Evolutionary conservation across 352 stramenopile genomes (phyloP), one percentile per base, ranked within the genome.

Genomic region (Globisporangium cylindrosporum): DNA sequence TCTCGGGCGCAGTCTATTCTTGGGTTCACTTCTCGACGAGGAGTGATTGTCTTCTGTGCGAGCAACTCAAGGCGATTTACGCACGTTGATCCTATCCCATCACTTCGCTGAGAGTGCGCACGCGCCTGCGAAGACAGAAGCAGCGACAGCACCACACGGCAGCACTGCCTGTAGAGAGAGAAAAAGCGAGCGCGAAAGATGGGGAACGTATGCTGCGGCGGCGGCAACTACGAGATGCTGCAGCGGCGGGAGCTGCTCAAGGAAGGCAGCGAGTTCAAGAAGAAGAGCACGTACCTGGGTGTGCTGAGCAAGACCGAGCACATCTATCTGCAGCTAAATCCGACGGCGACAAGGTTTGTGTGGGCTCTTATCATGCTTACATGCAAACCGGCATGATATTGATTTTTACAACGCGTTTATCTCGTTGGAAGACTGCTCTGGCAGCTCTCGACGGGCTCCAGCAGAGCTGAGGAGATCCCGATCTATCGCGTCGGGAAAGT

Each of bases 221-320:
- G 32, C 32, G 80, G 78, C 24, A 71, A 83, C 72, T 80, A 80
- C 43, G 84, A 92, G 76, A 82, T 84, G 73, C 64, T 83, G 53
- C 77, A 83, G 64, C 81, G 82, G 22, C 84, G 80, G 48, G 79
- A 85, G 62, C 58, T 88, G 57, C 80, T 92, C 0, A 86, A 85
- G 66, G 82, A 91, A 72, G 84, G 84, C 66, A 74, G 68, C 62
- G 79, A 88, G 48, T 91, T 91, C 66, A 90, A 86, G 76, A 86
- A 86, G 64, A 90, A 89, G 71, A 88, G 68, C 41, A 71, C 80
- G 55, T 90, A 85, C 48, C 59, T 92, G 2, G 79, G 84, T n/a
- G 78, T 91, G 38, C 62, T 92, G 57, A 88, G 77, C 51, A 79
- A 79, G 63, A 81, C 70, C 18, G 84, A 92, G 38, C 68, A 63